These are phyloP conservation scores for Exidia glandulosa DNA, from an alignment of 768 basidiomycete species.

Conservation along the genomic window DNA sequence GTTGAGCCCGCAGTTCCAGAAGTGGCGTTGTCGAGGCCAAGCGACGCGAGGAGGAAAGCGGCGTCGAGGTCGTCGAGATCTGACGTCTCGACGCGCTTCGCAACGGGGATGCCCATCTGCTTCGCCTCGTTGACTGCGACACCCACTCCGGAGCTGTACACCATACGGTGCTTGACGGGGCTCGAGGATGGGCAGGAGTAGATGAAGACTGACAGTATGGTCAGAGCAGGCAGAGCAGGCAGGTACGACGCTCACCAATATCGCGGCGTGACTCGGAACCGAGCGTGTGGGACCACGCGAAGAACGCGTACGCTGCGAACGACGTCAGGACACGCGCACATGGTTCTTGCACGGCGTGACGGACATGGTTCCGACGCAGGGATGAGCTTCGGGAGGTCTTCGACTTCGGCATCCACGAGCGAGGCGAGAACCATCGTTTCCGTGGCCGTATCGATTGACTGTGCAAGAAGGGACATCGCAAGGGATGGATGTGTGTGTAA, in stretches of 20 bases:
- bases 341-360: neutral
- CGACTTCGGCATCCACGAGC: conserved; percentile 27
- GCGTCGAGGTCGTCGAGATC: neutral
- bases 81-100: conserved; percentile 23
- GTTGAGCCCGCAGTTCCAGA: neutral
- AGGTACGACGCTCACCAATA: conserved; percentile 36
- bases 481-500: neutral
- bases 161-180: conserved; percentile 77
- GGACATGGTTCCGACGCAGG: conserved; percentile 49
- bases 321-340: neutral
- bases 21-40: neutral
- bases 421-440: conserved; percentile 47
- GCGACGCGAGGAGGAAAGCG: neutral
- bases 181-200: conserved; percentile 81
- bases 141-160: conserved; percentile 67
- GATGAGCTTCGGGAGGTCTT: conserved; percentile 36
- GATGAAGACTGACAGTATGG: conserved; percentile 55
- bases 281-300: conserved; percentile 46
- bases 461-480: neutral
- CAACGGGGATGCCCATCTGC: conserved; percentile 31
- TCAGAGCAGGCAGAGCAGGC: neutral
- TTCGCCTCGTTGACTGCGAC: conserved; percentile 48
- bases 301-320: conserved; percentile 49
- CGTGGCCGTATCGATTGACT: conserved; percentile 58
- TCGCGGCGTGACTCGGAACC: conserved; percentile 36